Evolutionary conservation across 805 yeast genomes (phyloP).

Genomic region (Metschnikowia lunata): DNA sequence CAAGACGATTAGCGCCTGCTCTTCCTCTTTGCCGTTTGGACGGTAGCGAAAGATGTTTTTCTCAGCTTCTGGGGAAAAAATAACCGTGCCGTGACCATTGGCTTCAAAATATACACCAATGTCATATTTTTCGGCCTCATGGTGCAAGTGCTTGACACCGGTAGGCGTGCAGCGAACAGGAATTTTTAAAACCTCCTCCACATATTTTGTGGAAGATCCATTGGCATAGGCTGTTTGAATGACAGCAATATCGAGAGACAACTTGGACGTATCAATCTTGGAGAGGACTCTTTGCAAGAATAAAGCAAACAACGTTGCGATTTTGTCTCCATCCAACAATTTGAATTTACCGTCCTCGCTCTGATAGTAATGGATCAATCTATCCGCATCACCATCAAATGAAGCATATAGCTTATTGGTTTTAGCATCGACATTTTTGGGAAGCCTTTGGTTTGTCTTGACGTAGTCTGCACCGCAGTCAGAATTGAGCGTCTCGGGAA

Average conservation of each 20-base stretch:
- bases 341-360: conserved; percentile 39
- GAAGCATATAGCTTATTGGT: conserved; percentile 62
- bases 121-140: conserved; percentile 79
- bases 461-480: conserved; percentile 96
- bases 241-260: conserved; percentile 60
- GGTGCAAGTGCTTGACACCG: conserved; percentile 95
- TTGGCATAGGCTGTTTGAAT: conserved; percentile 98
- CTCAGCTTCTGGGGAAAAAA: conserved; percentile 58
- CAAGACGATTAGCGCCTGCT: conserved; percentile 50
- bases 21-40: conserved; percentile 39
- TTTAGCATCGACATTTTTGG: conserved; percentile 50
- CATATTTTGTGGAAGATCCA: conserved; percentile 79
- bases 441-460: conserved; percentile 80
- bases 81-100: conserved; percentile 97
- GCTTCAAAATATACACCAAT: conserved; percentile 97
- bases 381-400: conserved; percentile 96
- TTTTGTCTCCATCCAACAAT: conserved; percentile 88
- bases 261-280: conserved; percentile 41
- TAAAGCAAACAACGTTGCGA: conserved; percentile 77
- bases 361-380: conserved; percentile 76
- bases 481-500: conserved; percentile 60
- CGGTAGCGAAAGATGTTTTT: conserved; percentile 28
- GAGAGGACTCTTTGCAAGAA: conserved; percentile 52
- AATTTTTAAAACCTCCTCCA: conserved; percentile 54
- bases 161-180: conserved; percentile 91